Conservation (phyloP, 768 basidiomycete genomes). For the Hortiboletus flavorubellus region DNA sequence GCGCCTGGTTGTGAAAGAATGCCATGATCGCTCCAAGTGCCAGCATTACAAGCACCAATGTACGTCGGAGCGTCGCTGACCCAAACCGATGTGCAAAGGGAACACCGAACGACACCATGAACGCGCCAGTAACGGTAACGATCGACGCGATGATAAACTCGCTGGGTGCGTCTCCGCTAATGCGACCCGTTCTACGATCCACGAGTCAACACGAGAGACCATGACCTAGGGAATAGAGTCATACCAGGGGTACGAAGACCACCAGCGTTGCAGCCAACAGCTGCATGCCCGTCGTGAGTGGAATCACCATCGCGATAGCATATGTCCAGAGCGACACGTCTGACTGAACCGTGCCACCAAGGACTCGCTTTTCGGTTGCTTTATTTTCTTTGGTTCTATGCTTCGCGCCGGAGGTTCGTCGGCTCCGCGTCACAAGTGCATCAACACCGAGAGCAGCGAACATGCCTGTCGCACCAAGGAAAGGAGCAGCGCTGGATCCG, state of each 20-base stretch:
- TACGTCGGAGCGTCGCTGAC: constrained; percentile 33
- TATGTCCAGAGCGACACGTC: constrained; percentile 60
- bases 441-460: constrained; percentile 58
- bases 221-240: constrained; percentile 16
- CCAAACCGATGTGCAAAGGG: constrained; percentile 79
- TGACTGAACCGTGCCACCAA: constrained; percentile 18
- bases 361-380: background rate
- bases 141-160: constrained; percentile 88
- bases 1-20: constrained; percentile 53
- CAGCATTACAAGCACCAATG: constrained; percentile 45
- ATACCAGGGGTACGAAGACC: constrained; percentile 86
- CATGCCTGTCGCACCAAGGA: constrained; percentile 57
- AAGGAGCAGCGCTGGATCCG: constrained; percentile 76
- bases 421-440: constrained; percentile 26
- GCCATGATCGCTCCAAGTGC: constrained; percentile 51
- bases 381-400: background rate
- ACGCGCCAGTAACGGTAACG: constrained; percentile 53
- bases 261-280: constrained; percentile 63
- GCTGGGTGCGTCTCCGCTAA: constrained; percentile 77
- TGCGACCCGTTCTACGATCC: constrained; percentile 65
- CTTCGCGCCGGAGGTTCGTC: constrained; percentile 17
- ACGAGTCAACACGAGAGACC: constrained; percentile 3
- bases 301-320: constrained; percentile 53
- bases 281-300: constrained; percentile 56
- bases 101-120: constrained; percentile 55